Evolutionary conservation across 176 grass and related monocot species (phyloP), one percentile per base, ranked within the genome.

Genomic region (Carex pumila): DNA sequence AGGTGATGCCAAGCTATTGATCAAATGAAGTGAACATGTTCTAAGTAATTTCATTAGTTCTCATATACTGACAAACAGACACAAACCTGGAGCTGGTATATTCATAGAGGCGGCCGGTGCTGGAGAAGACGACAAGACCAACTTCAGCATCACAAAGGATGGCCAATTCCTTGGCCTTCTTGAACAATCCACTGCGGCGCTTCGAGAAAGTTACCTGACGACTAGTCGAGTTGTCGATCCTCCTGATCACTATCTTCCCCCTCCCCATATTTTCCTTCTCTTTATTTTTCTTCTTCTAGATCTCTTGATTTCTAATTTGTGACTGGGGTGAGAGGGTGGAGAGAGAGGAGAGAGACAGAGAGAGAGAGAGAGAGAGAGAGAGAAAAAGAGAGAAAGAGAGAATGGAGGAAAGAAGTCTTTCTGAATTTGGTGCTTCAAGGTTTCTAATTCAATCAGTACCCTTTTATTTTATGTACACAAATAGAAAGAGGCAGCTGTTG

Each of bases 91-190:
- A 85, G 90, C 85, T 97, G 61, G 92, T 63, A 55, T 89, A 97
- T 63, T 97, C 94, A 19, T 97, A 92, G 63, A 97, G 94, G n/a
- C 94, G 90, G 63, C 84, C 61, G 29, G 94, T 97, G 87, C 94
- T 94, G 58, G 94, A 97, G 90, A 97, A 97, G 90, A 97, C 87
- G 69, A 90, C 71, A 79, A 97, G 90, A 0, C 94, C 94, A 29
- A 97, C 94, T 85, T 97, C 92, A 22, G 94, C 92, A n/a, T 97
- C 94, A 37, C 94, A 97, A 68, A 97, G 94, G 83, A 97, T 97
- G 63, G 87, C 89, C 9, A 97, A 91, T 83, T 97, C 94, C 87
- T 88, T 92, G 21, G 94, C 94, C 84, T 97, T 97, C 85, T 97
- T 97, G 88, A 94, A 89, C 88, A 97, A 86, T 83, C 92, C 94